Evolutionary conservation across 2,329 filamentous ascomycete genomes (phyloP), one percentile per base, ranked within the genome.

Genomic region (Fusarium sp.): DNA sequence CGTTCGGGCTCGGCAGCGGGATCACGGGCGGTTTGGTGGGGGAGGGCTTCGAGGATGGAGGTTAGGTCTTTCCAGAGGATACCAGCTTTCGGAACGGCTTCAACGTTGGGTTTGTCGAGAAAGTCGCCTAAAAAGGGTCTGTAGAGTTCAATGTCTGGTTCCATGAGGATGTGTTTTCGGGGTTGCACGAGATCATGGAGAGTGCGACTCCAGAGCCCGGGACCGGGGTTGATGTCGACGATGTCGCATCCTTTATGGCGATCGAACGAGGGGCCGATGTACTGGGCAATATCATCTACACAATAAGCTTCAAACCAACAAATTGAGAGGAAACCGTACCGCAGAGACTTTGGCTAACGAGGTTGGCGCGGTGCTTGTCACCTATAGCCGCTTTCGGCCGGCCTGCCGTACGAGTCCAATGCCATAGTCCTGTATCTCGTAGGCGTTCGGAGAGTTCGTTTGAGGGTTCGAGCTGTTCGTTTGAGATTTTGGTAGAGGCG

Each of bases 141-240:
- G 80, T 93, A 96, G 8, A 87, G 77, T 0, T 85, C 82, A 6
- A 83, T 81, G 39, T 93, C 89, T 6, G 91, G 90, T 78, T 98
- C 95, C 82, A 98, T 87, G 47, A 99, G 86, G 50, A 98, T 84
- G 84, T 99, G 96, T 10, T 90, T 91, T 65, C 94, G 91, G 9
- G 96, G 96, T 77, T 94, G 84, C 13, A 99, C 85, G 51, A 88
- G 84, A 1, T 94, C 87, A 79, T 98, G 91, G 2, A 98, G 85
- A 77, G 92, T 93, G 35, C 86, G 85, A 39, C 95, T 97, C 90
- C 93, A 96, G 6, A 97, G 61, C 14, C 95, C 94, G 3, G 85
- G 84, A 20, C 95, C 95, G 0, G 96, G 96, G 80, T 95, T 94
- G 63, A 98, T 85, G 79, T 98, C 96, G 77, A 99, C 85, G 50